Percentiles rank a stretch among this genome's conserved stretches.
These are phyloP conservation scores for Solanum piurae DNA, from an alignment of 257 asterid genomes.

Conservation along the genomic window DNA sequence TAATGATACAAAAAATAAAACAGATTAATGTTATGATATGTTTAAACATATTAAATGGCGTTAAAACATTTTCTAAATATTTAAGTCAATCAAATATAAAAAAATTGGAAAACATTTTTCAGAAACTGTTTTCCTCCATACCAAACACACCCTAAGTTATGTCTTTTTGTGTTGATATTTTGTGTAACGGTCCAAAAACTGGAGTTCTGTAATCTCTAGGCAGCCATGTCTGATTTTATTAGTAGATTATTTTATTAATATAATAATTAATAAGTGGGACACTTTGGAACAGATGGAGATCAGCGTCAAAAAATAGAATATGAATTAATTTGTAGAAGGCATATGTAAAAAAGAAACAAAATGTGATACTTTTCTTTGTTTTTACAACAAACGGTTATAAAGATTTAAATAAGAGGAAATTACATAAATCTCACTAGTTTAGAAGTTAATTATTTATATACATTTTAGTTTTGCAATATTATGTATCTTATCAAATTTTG, in stretches of 20 bases:
- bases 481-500: rapidly evolving
- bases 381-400: not conserved
- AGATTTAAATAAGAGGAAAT: not conserved
- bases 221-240: not conserved
- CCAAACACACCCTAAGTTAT: not conserved
- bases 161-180: not conserved
- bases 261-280: not conserved
- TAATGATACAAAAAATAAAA: not conserved
- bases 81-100: no score
- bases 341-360: not conserved
- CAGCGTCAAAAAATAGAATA: not conserved
- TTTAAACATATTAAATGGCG: no score
- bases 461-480: no score
- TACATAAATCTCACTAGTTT: no score
- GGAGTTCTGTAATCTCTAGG: not conserved
- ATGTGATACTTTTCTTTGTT: not conserved
- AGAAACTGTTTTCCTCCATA: no score
- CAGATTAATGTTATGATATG: no score
- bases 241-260: not conserved
- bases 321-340: not conserved
- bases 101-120: no score
- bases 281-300: not conserved
- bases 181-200: not conserved
- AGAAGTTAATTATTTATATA: no score
- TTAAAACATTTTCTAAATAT: no score